phyloP scores from a whole-genome alignment of 257 asterid species.

The Lantana camara region DNA sequence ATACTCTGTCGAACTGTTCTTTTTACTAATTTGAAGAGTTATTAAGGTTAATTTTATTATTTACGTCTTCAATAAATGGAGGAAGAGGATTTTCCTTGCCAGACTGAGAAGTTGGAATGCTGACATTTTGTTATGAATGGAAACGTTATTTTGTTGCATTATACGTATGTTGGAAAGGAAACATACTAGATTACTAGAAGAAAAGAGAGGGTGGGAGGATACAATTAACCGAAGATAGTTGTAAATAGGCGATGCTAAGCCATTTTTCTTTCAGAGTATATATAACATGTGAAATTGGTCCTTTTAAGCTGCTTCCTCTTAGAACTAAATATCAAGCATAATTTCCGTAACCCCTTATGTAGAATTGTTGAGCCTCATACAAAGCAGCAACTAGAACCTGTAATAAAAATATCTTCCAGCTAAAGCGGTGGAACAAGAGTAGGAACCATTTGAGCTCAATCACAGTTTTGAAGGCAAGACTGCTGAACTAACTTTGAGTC shows the following conservation, averaged over 20 bases:
- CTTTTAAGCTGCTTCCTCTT: not conserved
- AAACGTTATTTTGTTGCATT: not conserved
- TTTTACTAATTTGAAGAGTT: not conserved
- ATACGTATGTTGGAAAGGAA: not conserved
- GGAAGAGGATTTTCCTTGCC: not conserved
- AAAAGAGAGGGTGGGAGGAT: not conserved
- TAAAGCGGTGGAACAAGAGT: not conserved
- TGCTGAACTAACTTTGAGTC: not conserved
- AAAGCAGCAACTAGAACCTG: not conserved
- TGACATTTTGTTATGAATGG: not conserved
- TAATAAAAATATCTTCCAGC: not conserved
- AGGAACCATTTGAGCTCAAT: slow-evolving; percentile 2
- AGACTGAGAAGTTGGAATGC: not conserved
- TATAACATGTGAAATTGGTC: not conserved
- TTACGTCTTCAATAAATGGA: not conserved
- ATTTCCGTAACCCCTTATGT: slow-evolving; percentile 6
- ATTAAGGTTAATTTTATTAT: not conserved
- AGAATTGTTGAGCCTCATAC: not conserved
- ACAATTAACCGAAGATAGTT: not conserved
- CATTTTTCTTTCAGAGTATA: not conserved
- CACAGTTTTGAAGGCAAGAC: slow-evolving; percentile 1
- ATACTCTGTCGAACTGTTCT: not conserved
- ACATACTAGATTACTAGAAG: not conserved
- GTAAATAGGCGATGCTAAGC: not conserved
- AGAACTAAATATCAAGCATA: not conserved